Conservation (phyloP, 176 grass and related monocot species). For the Carex myosuroides region DNA sequence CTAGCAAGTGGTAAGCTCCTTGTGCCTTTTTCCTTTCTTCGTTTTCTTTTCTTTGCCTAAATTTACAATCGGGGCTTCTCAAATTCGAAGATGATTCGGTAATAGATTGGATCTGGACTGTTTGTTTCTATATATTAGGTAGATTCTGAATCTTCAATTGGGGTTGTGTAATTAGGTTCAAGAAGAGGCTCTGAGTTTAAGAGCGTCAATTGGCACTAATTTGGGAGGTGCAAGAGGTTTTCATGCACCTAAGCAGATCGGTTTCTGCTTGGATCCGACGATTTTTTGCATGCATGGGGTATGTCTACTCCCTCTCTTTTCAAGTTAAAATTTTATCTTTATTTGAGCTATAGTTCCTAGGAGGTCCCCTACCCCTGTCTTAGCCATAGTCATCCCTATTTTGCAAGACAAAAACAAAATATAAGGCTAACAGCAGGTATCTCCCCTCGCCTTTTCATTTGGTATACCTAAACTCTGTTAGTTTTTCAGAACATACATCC, state of each 20-base stretch:
- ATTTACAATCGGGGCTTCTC: neutral
- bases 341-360: neutral
- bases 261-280: constrained; percentile 60
- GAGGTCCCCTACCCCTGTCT: neutral
- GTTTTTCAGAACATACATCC: neutral
- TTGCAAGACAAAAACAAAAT: neutral
- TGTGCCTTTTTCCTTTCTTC: neutral
- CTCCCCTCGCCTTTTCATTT: neutral
- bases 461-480: neutral
- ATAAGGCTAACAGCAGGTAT: neutral
- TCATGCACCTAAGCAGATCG: constrained; percentile 66
- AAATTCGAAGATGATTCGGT: neutral
- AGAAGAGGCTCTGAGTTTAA: neutral
- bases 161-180: neutral
- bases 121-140: neutral
- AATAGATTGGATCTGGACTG: constrained; percentile 5
- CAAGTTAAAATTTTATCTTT: neutral
- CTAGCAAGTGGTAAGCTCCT: neutral
- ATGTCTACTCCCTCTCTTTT: constrained; percentile 15
- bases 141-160: neutral
- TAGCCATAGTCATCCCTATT: neutral
- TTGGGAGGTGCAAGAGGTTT: constrained; percentile 28
- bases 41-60: neutral
- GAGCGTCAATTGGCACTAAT: neutral
- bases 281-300: constrained; percentile 89